A percentile compares a stretch with the other conserved stretches of the same genome.
Conservation (phyloP, 2,329 filamentous ascomycete genomes). For the Colletotrichum higginsianum region DNA sequence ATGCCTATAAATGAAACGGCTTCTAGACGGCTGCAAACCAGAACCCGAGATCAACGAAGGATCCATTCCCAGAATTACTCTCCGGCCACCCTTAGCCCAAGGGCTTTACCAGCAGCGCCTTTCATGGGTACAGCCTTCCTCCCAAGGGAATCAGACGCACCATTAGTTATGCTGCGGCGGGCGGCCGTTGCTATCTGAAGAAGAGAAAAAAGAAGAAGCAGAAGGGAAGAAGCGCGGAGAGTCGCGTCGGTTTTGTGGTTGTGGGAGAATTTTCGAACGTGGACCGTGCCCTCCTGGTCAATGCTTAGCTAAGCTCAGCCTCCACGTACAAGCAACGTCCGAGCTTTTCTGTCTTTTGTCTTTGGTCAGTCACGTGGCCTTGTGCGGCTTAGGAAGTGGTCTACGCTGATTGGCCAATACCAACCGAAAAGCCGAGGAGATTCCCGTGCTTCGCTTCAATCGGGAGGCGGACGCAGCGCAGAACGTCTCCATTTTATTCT, state of each 20-base stretch:
- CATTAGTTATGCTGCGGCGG: conserved; percentile 43
- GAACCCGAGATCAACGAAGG: conserved; percentile 46
- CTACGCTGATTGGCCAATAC: conserved; percentile 56
- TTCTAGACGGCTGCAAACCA: conserved; percentile 39
- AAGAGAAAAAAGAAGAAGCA: conserved; percentile 30
- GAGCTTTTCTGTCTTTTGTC: background rate
- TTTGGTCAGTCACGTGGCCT: conserved; percentile 15
- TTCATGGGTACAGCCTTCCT: conserved; percentile 22
- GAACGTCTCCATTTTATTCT: conserved; percentile 30
- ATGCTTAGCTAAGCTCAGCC: conserved; percentile 16
- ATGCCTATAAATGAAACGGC: conserved; percentile 45
- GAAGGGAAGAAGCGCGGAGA: conserved; percentile 8
- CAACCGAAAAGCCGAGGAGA: conserved; percentile 61
- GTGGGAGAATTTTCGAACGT: conserved; percentile 14
- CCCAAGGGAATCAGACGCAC: conserved; percentile 14
- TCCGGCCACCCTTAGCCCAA: conserved; percentile 43
- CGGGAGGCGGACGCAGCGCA: conserved; percentile 22
- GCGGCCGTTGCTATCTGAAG: conserved; percentile 43
- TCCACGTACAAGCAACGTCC: background rate
- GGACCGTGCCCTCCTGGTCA: conserved; percentile 11
- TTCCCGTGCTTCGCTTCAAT: conserved; percentile 32
- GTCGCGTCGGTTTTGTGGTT: conserved; percentile 28
- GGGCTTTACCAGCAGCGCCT: conserved; percentile 42
- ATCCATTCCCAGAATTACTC: conserved; percentile 44
- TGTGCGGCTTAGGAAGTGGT: conserved; percentile 54